Base-by-base conservation (phyloP, 1,284 basidiomycete species). In the Meripilus lineatus region DNA sequence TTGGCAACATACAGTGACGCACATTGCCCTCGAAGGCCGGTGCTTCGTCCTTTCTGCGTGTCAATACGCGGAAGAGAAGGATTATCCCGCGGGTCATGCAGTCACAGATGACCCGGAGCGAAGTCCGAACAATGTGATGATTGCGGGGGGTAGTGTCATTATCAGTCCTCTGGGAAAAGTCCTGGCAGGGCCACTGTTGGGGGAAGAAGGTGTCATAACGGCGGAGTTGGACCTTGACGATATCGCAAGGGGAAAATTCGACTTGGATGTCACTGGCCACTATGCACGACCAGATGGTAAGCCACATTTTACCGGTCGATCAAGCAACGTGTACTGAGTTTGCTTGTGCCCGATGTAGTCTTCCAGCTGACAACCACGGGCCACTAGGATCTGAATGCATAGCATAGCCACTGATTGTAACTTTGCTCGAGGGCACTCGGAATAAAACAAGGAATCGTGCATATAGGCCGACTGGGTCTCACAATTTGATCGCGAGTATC, bases 1-100 rank as follows among this genome's bases (percentile, higher is more conserved):
- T 1, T 89, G 84, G 84, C 69, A 74, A 48, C 68, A 70, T 44
- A 75, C 77, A 1, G 86, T 89, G 82, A 63, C 71, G 40, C 84
- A 87, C 56, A 84, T 89, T 40, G 85, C 85, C 1, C 66, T 82
- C 40, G 86, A 89, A 62, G 87, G 85, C 2, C 72, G 86, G 20
- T 86, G 83, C 63, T 88, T 84, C 58, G 87, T 89, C 32, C 64
- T 86, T 21, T 74, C 78, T 14, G 78, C 74, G 14, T 85, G 76
- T 57, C 84, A 84, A 56, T 82, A 71, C 56, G 72, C 79, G 0
- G 70, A 74, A 54, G 77, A 78, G 54, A 72, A 71, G 56, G 75
- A 85, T 58, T 84, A 75, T 51, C 81, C 82, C 1, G 54, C 60
- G 2, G 74, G 72, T 47, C 79, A 84, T 51, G 63, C 79, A 20